These are phyloP conservation scores for Ramalina peruviana DNA, from an alignment of 495 filamentous ascomycete genomes.

Conservation along the genomic window DNA sequence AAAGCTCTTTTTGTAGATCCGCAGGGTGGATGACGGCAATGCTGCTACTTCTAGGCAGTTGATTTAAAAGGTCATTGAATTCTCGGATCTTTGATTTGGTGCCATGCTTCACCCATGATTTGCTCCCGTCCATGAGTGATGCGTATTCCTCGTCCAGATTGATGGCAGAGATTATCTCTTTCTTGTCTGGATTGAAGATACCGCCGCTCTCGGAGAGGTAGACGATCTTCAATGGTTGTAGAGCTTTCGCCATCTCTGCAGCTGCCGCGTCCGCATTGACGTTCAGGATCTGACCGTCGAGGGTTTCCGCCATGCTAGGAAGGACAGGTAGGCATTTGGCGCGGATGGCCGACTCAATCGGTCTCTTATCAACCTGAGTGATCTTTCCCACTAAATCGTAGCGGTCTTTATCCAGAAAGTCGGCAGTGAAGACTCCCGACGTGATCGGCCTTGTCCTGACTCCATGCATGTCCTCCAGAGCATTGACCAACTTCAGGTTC, in stretches of 20 bases:
- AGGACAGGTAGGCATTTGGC: constrained; percentile 88
- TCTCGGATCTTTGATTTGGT: constrained; percentile 97
- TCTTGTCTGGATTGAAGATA: constrained; percentile 82
- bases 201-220: constrained; percentile 97
- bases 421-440: constrained; percentile 84
- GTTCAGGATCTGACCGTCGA: constrained; percentile 87
- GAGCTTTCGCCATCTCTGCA: constrained; percentile 73
- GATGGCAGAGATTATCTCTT: constrained; percentile 92
- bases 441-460: constrained; percentile 86
- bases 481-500: constrained; percentile 89
- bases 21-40: constrained; percentile 96
- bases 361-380: constrained; percentile 77
- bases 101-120: constrained; percentile 92
- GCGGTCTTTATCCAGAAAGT: constrained; percentile 87
- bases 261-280: constrained; percentile 97
- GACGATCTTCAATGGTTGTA: constrained; percentile 95
- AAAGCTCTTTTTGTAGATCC: constrained; percentile 83
- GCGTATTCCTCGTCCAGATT: constrained; percentile 98
- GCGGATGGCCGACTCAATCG: constrained; percentile 83
- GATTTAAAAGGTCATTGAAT: constrained; percentile 83
- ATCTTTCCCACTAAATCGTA: constrained; percentile 94
- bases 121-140: constrained; percentile 63
- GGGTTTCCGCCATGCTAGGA: constrained; percentile 92
- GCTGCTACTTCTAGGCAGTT: constrained; percentile 79
- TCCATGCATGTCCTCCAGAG: constrained; percentile 69